phyloP scores from a whole-genome alignment of 768 basidiomycete species.

The Boletus patriciae region DNA sequence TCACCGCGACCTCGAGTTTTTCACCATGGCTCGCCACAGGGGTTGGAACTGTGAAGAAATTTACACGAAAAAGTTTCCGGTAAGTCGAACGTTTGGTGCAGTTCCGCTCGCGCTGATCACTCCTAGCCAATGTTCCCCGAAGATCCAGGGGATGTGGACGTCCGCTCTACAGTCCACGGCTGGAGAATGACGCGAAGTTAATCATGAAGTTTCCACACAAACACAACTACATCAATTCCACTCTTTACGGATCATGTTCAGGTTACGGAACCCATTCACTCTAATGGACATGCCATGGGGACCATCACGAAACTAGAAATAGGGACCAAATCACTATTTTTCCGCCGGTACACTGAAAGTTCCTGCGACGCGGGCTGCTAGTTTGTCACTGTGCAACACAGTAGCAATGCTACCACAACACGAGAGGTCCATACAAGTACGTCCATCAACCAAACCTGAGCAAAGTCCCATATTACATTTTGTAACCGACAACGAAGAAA shows the following conservation, averaged over 20 bases:
- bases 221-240: too few species aligned
- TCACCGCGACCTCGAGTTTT: slow-evolving; percentile 80
- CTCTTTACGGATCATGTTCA: too few species aligned
- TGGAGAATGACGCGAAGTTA: slow-evolving; percentile 54
- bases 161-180: slow-evolving; percentile 83
- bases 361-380: not conserved
- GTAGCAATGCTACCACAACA: not conserved
- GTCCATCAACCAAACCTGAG: not conserved
- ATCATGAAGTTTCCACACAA: not conserved
- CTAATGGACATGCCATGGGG: not conserved
- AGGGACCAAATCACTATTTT: not conserved
- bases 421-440: not conserved
- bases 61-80: slow-evolving; percentile 61
- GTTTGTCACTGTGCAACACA: not conserved
- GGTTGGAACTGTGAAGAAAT: slow-evolving; percentile 80
- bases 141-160: slow-evolving; percentile 74
- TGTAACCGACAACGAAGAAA: not conserved
- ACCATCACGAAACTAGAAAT: not conserved
- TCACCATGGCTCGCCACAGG: slow-evolving; percentile 54
- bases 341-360: too few species aligned
- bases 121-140: slow-evolving; percentile 86
- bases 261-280: too few species aligned
- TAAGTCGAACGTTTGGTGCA: slow-evolving; percentile 31
- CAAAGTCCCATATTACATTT: not conserved
- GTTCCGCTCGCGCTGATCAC: not conserved